Base-by-base conservation (phyloP, 306 rosid species). In the Begonia fuchsioides region DNA sequence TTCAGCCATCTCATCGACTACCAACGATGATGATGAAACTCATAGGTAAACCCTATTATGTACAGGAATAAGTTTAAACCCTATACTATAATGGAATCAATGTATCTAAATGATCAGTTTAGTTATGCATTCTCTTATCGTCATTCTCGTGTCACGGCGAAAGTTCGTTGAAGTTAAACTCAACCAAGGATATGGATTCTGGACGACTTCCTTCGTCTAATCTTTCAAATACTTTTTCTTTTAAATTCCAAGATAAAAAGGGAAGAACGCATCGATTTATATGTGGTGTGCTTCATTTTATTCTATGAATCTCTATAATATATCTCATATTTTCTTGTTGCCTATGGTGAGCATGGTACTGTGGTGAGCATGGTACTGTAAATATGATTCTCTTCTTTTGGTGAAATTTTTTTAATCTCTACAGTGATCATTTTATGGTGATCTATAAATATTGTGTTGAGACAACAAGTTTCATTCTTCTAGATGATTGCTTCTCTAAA, bases 201-300 rank as follows among this genome's bases (percentile, higher is more conserved):
- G 32, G 32, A 26, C 3, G 32, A 26, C 32, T 5, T 26, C 32
- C 53, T 15, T 39, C 65, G 18, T 18, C 80, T 44, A 58, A 49
- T 63, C 52, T 50, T 67, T 52, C 68, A 1, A 74, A 69, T 53
- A 13, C 69, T 1, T 86, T 79, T 68, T 73, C 94, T 52, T 86
- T 79, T 71, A 86, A 86, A 68, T 32, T 86, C 51, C 79, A 86
- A 68, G 96, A 86, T 59, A 82, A 56, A 60, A 76, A 65, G 63
- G 96, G 94, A 17, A 68, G 86, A 64, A 63, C 79, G 69, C 96
- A 86, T 68, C 77, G 96, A 64, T 86, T 86, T 65, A 68, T 79
- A 45, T 76, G 86, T 38, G 93, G 96, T 86, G 82, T 55, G 80
- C 60, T 58, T 50, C 58, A 43, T 47, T 26, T 26, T 26, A 26